Evolutionary conservation across 192 early-diverging fungal species (phyloP), one percentile per base, ranked within the genome.

Genomic region (Tieghemiomyces parasiticus): DNA sequence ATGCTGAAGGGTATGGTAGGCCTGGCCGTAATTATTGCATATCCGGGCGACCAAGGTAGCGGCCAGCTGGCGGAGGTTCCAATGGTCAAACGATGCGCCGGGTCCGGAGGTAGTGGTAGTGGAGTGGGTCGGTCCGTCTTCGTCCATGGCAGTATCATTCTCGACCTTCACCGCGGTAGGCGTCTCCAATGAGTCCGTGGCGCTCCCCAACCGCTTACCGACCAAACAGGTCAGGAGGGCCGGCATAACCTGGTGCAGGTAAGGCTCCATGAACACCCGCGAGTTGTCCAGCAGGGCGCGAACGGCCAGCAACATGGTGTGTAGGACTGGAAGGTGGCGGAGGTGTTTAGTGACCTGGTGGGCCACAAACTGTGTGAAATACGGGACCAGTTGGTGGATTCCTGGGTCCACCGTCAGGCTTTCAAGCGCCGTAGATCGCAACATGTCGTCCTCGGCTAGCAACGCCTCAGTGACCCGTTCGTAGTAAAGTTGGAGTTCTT

Each of bases 171-270:
- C n/a, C n/a, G n/a, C n/a, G n/a, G n/a, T n/a, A n/a, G n/a, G n/a
- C n/a, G n/a, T n/a, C n/a, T n/a, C n/a, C n/a, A n/a, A n/a, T n/a
- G n/a, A n/a, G n/a, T n/a, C n/a, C 3, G 10, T 28, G 46, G 46
- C 25, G 8, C 19, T 24, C 31, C 86, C 84, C 28, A 99, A 70
- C 31, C 81, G 68, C 61, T 90, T 90, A 60, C 85, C 84, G 12
- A 98, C 90, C 29, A 96, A 71, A 62, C 92, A 97, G 16, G 97
- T 92, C 46, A 99, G 70, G 34, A 98, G 81, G 4, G 85, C 79
- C 14, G 95, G 94, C 46, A 98, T 87, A 10, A 99, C 73, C 79
- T 96, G 92, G 69, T 99, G 94, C 44, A 99, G 61, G 45, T 97
- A 92, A 51, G 96, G 92, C 63, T 99, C 96, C 4, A 93, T 71